Base-by-base conservation (phyloP, 78 protist species). In the Pelomyxa schiedti region DNA sequence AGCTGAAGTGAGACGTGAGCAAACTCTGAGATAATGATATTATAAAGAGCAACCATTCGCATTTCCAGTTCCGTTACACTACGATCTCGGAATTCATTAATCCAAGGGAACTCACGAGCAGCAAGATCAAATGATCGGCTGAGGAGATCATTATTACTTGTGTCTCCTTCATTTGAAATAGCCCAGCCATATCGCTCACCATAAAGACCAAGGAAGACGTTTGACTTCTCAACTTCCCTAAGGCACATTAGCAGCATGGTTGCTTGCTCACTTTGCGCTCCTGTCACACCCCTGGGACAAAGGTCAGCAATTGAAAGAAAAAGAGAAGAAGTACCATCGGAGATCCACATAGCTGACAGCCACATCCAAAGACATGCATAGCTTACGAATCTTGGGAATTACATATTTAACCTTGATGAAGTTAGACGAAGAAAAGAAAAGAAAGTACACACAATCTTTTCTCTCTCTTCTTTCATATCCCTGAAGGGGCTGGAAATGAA, bases 111-210 rank as follows among this genome's bases (percentile, higher is more conserved):
- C 9, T 82, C 87, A 32, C 41, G 24, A 1, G 69, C 71, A 8
- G 87, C 87, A 16, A 66, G 35, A 28, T 82, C 87, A 1, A 82
- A 30, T 2, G 87, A 77, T 1, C 73, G 16, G 5, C 36, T 26
- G n/a, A 77, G 66, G 0, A 77, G 58, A 38, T 72, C 72, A 78
- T 77, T 80, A 79, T n/a, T 79, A 41, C 16, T 42, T 39, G 26
- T 78, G 80, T 58, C 30, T 47, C 26, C 37, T 66, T 72, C 36
- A 75, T 77, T 42, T 53, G 86, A 4, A 75, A 29, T 40, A 16
- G 86, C 74, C 86, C 86, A 80, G 24, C 87, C 87, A 67, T 82
- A 82, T 6, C 88, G 73, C 28, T 83, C 88, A n/a, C 88, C 88
- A 39, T 73, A 78, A 4, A 83, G 42, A 71, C 88, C 88, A 9